Evolutionary conservation across 176 grass and related monocot species (phyloP), one percentile per base, ranked within the genome.

Genomic region (Avena insularis): DNA sequence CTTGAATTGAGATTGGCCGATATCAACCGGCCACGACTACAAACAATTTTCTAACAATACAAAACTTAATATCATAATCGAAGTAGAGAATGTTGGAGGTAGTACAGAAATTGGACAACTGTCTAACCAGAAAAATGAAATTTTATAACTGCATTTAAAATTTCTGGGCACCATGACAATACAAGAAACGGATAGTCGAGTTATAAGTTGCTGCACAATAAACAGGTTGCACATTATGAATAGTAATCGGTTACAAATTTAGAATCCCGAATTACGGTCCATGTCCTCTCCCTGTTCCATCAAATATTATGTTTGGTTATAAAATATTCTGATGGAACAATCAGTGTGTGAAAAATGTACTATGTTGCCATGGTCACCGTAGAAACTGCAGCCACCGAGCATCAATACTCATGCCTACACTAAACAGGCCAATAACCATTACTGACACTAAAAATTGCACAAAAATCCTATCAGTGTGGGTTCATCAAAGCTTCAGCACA

Each of bases 1-100:
- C 84, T 93, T 77, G 50, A 90, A 77, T 50, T 93, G 8, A 13
- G 49, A 65, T 75, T 87, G 63, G 62, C 83, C 1, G 80, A 74
- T 61, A 87, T 67, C 71, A 87, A 82, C 74, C 12, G 53, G 33
- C 76, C 68, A 83, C 19, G 13, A 5, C 43, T 33, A 43, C 15
- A 35, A 43, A 66, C 11, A 58, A 36, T 89, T 47, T 83, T 83
- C 94, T 99, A 81, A 81, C 11, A 63, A 21, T 64, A 54, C 11
- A 77, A 71, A 79, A 70, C 8, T 25, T 2, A 65, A 12, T 43
- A 80, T 60, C 25, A 43, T 36, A 40, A 67, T 9, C 4, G 70
- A 85, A 56, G 4, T 31, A 77, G 8, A 77, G 29, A 53, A 17
- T 19, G 38, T 51, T 83, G 43, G 8, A 62, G 21, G 16, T 10